Percentiles rank a stretch among this genome's conserved stretches.
Evolutionary conservation across 2,329 filamentous ascomycete species (phyloP).

Genomic region (Pseudonectria foliicola): DNA sequence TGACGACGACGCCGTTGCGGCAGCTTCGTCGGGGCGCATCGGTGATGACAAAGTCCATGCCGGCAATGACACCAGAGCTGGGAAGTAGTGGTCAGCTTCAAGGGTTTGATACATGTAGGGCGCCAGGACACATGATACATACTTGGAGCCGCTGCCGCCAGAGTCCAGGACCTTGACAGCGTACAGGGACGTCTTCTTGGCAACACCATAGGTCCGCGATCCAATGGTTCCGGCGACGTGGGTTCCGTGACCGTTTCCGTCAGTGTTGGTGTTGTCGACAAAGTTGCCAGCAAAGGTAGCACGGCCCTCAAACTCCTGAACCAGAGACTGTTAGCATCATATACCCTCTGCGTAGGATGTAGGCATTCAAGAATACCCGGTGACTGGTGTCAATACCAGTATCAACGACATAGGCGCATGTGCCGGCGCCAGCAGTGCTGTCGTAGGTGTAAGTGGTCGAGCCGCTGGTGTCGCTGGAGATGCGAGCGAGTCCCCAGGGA

Average conservation of each 20-base stretch:
- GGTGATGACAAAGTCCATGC: slow-evolving; percentile 34
- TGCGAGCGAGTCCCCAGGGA: slow-evolving; percentile 34
- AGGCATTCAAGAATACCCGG: too few species aligned
- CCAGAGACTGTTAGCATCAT: neutral
- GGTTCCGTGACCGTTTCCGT: slow-evolving; percentile 41
- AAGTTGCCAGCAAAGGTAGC: slow-evolving; percentile 34
- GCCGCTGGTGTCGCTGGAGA: slow-evolving; percentile 26
- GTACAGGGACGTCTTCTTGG: slow-evolving; percentile 36
- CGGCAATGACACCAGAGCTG: slow-evolving; percentile 35
- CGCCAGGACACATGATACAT: slow-evolving; percentile 25
- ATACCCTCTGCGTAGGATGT: too few species aligned
- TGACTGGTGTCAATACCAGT: slow-evolving; percentile 33
- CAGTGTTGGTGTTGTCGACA: slow-evolving; percentile 28
- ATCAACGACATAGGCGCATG: slow-evolving; percentile 39
- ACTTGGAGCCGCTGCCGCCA: slow-evolving; percentile 28
- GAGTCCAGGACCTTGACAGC: slow-evolving; percentile 39
- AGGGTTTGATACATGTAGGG: neutral
- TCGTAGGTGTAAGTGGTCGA: slow-evolving; percentile 31
- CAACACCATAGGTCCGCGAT: slow-evolving; percentile 35
- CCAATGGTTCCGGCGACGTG: slow-evolving; percentile 41
- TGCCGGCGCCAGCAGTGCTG: slow-evolving; percentile 29
- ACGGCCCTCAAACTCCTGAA: slow-evolving; percentile 34
- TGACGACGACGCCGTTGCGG: slow-evolving; percentile 39
- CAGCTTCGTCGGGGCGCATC: slow-evolving; percentile 30
- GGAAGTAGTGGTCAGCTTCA: neutral